Base-by-base conservation (phyloP, 805 yeast species). In the Myxozyma neglecta region DNA sequence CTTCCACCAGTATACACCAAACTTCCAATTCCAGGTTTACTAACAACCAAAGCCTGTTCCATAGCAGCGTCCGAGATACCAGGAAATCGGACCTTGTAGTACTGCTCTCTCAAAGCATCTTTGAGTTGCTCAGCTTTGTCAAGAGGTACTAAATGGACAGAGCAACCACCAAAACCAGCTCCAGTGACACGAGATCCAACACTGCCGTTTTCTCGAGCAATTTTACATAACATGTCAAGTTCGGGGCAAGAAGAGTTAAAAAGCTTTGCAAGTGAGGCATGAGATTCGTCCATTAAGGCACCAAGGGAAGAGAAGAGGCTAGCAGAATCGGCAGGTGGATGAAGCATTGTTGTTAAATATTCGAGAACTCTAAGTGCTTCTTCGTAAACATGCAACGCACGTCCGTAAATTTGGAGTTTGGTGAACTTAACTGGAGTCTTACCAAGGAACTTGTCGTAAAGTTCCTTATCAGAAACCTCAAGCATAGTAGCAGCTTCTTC, bases 91-190 rank as follows among this genome's bases (percentile, higher is more conserved):
- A 72, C 74, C 51, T 75, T 75, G 73, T 84, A 86, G 71, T 82
- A 86, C 54, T 83, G 72, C n/a, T 77, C 75, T 29, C 70, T 75
- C 55, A 86, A 75, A 0, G 86, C 84, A 1, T 64, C 59, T 9
- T 73, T 71, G 35, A 84, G 76, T 1, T 57, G 56, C 0, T 70
- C 72, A 9, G 80, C 74, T 61, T 76, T 79, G 62, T 79, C 78
- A 32, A 35, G 39, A 14, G 45, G 59, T 8, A 86, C 82, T 59
- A 87, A 73, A 70, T 85, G 89, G 14, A 87, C 87, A 0, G 87
- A 78, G 40, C 86, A 83, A 6, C 91, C 91, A 35, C 91, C 91
- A 80, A 85, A 87, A 2, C 92, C 92, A 20, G 92, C 91, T 36
- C 91, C 92, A 9, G 91, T 87, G 20, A 85, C 80, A 59, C 92